Evolutionary conservation across 768 basidiomycete species (phyloP).

Genomic region (Leccinum aurantiacum): DNA sequence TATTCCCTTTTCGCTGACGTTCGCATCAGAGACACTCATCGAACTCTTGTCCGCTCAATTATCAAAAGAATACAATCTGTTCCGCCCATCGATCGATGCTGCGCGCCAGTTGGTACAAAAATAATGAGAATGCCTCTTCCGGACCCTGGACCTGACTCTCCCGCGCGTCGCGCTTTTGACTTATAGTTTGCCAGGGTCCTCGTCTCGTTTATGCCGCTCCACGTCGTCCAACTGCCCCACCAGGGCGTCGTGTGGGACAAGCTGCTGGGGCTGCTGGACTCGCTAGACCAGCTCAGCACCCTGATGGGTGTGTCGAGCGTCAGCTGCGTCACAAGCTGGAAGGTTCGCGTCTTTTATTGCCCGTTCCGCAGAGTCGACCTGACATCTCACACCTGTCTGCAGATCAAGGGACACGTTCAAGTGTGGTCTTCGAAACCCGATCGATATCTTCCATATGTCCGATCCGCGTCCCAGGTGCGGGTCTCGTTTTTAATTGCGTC

Average conservation of each 20-base stretch:
- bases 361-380: neutral
- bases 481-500: neutral
- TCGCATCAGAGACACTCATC: conserved; percentile 20
- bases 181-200: conserved; percentile 65
- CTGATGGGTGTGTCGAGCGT: conserved; percentile 42
- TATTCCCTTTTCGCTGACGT: conserved; percentile 6
- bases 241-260: conserved; percentile 52
- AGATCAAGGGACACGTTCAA: conserved; percentile 53
- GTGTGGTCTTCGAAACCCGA: conserved; percentile 45
- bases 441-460: conserved; percentile 52
- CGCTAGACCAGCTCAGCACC: conserved; percentile 51
- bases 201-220: conserved; percentile 66
- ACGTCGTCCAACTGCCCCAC: conserved; percentile 52
- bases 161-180: conserved; percentile 59
- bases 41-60: conserved; percentile 28
- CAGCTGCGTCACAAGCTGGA: conserved; percentile 51
- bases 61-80: conserved; percentile 26
- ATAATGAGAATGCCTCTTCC: conserved; percentile 32
- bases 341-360: conserved; percentile 40
- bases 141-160: conserved; percentile 43
- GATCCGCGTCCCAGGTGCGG: conserved; percentile 63
- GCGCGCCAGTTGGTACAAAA: conserved; percentile 20
- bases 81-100: conserved; percentile 17
- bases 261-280: conserved; percentile 50
- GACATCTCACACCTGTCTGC: neutral